phyloP scores from a whole-genome alignment of 352 stramenopile genomes.

The Halophytophthora polymorphica region DNA sequence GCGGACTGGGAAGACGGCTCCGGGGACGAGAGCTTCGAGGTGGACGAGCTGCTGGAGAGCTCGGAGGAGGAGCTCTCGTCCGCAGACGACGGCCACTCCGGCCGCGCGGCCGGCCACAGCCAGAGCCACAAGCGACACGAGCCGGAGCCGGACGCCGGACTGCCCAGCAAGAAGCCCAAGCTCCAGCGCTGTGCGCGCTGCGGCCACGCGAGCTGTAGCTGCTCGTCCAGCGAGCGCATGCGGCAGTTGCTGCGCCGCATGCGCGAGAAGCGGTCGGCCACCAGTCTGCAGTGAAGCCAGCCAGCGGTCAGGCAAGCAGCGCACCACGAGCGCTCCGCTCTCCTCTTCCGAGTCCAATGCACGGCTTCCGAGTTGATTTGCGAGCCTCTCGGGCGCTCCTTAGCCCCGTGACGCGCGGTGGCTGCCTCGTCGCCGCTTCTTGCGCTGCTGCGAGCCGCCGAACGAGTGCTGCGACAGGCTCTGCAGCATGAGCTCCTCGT shows the following conservation, averaged over 20 bases:
- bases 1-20: conserved; percentile 31
- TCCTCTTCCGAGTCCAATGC: too few relatives aligned
- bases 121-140: neutral
- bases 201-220: conserved; percentile 29
- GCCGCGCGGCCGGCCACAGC: neutral
- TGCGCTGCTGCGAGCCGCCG: conserved; percentile 25
- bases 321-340: too few relatives aligned
- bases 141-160: conserved; percentile 2
- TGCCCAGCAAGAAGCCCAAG: conserved; percentile 52
- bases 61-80: conserved; percentile 35
- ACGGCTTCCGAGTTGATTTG: conserved; percentile 8
- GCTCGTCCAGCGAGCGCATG: conserved; percentile 37
- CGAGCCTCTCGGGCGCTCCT: too few relatives aligned
- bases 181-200: conserved; percentile 33
- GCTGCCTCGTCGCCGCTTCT: conserved; percentile 24
- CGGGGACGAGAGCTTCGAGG: conserved; percentile 63
- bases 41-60: conserved; percentile 62
- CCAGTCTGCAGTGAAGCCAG: conserved; percentile 26
- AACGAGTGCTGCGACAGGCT: conserved; percentile 71
- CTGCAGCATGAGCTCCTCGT: conserved; percentile 76
- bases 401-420: too few relatives aligned
- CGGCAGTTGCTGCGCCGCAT: conserved; percentile 36
- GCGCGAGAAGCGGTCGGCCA: conserved; percentile 34
- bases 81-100: conserved; percentile 21
- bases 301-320: too few relatives aligned